phyloP scores from a whole-genome alignment of 176 grass and related monocot species.

The Zea mays region Zm-B73-REFERENCE-NAM-5.0 NC_050101.1:169923001-169923500 shows the following conservation, averaged over 20 bases:
- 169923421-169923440: conserved; percentile 22
- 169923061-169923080: neutral
- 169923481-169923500: neutral
- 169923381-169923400: no score
- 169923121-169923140: neutral
- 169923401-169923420: conserved; percentile 30
- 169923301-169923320: no score
- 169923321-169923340: no score
- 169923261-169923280: neutral
- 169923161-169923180: neutral
- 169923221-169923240: conserved; percentile 38
- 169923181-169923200: neutral
- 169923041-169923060: neutral
- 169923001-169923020: neutral
- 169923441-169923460: neutral
- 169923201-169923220: conserved; percentile 2
- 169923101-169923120: neutral
- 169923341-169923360: no score
- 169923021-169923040: neutral
- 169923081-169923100: neutral
- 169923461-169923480: no score
- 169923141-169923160: neutral
- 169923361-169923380: no score
- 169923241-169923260: neutral
- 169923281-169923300: no score